Base-by-base conservation (phyloP, 495 filamentous ascomycete species). In the Evernia prunastri region DNA sequence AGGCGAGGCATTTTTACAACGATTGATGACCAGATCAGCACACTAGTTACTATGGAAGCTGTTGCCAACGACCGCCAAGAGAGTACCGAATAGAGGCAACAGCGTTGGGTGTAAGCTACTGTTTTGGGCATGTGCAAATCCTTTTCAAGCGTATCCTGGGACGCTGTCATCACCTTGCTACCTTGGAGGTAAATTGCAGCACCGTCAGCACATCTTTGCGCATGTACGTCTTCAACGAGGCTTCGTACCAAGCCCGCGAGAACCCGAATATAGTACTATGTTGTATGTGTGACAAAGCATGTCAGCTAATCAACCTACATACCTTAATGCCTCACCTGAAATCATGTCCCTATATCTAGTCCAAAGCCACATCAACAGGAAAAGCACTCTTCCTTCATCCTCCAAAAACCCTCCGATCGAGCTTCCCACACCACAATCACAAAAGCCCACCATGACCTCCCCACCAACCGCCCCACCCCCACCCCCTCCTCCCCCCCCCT, bases 251-350 rank as follows among this genome's bases (percentile, higher is more conserved):
- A 56, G 27, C 11, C 53, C 12, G 20, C 18, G 13, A 56, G 29
- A 56, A 17, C 10, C 53, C 53, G 53, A 17, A 56, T 17, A 35
- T n/a, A n/a, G n/a, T n/a, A n/a, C n/a, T n/a, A n/a, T n/a, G n/a
- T n/a, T n/a, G n/a, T n/a, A n/a, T 20, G 29, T 35, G 25, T 56
- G 53, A 35, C 53, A 56, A 35, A 33, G 53, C 29, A 56, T 3
- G 29, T 56, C 53, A 35, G 53, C 27, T 56, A 29, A 56, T 42
- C 39, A 42, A 15, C 29, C 27, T 56, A 56, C 35, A 56, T 25
- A n/a, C n/a, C n/a, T n/a, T n/a, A n/a, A n/a, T n/a, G n/a, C n/a
- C n/a, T n/a, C n/a, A n/a, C n/a, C n/a, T n/a, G n/a, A n/a, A n/a
- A n/a, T n/a, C n/a, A n/a, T n/a, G n/a, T n/a, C 20, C n/a, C 7